phyloP scores from a whole-genome alignment of 139 green algal genomes.

The Chlamydomonas sp. region DNA sequence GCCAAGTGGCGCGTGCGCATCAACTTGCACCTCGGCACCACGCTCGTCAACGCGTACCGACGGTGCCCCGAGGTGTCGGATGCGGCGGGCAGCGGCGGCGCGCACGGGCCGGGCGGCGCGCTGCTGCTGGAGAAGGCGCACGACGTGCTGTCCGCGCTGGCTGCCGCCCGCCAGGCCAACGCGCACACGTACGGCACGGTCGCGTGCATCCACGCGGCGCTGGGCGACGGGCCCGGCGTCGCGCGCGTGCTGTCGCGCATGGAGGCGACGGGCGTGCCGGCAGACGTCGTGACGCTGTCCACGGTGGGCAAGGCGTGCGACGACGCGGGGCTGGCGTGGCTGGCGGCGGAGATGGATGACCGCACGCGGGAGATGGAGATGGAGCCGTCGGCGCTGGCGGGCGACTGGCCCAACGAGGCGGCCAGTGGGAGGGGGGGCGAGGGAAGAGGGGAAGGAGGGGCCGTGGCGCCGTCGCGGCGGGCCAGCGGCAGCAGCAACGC shows the following conservation, averaged over 20 bases:
- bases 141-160: conserved; percentile 6
- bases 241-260: background rate
- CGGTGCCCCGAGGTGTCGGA: conserved; percentile 11
- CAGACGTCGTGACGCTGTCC: background rate
- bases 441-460: too few relatives aligned
- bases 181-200: background rate
- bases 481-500: too few relatives aligned
- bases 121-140: conserved; percentile 12
- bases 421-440: too few relatives aligned
- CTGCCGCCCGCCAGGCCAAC: conserved; percentile 5
- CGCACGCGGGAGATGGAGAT: background rate
- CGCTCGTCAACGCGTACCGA: conserved; percentile 42
- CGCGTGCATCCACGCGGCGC: background rate
- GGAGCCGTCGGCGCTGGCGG: too few relatives aligned
- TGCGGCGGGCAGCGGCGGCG: background rate
- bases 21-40: conserved; percentile 28
- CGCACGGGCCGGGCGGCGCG: background rate
- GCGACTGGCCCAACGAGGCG: too few relatives aligned
- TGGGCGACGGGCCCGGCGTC: background rate
- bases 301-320: background rate
- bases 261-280: background rate
- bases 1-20: conserved; percentile 11
- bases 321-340: background rate
- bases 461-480: too few relatives aligned
- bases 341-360: background rate